Evolutionary conservation across 257 asterid species (phyloP).

Genomic region (Nicotiana tabacum): DNA sequence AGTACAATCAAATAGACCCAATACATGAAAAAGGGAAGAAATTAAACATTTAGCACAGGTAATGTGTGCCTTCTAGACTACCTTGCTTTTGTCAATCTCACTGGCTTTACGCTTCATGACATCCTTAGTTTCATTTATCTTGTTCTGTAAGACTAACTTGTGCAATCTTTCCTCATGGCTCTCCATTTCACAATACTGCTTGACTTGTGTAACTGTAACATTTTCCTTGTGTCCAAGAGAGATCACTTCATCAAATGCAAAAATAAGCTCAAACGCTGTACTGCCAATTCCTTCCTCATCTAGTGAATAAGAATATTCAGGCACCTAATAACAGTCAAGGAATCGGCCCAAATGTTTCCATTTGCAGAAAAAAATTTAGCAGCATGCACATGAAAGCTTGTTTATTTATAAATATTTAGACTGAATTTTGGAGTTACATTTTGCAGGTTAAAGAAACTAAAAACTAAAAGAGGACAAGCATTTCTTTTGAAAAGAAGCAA

Average conservation of each 20-base stretch:
- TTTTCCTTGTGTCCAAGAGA: slow-evolving; percentile 91
- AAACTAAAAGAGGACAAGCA: neutral
- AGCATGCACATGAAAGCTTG: neutral
- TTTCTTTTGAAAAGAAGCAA: neutral
- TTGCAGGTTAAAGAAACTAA: neutral
- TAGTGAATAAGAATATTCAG: slow-evolving; percentile 78
- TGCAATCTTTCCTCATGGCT: slow-evolving; percentile 92
- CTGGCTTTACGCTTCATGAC: slow-evolving; percentile 91
- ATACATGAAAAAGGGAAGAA: slow-evolving; percentile 3
- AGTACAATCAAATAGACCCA: neutral
- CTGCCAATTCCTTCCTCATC: slow-evolving; percentile 90
- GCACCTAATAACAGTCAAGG: slow-evolving; percentile 70
- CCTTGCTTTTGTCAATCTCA: slow-evolving; percentile 97
- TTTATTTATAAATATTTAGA: neutral
- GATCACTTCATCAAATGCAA: slow-evolving; percentile 93
- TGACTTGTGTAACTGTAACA: slow-evolving; percentile 91
- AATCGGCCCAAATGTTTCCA: slow-evolving; percentile 9
- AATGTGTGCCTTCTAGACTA: slow-evolving; percentile 18
- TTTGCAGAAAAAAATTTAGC: neutral
- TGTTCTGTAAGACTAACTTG: slow-evolving; percentile 76
- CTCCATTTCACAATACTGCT: slow-evolving; percentile 97
- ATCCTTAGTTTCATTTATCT: slow-evolving; percentile 83
- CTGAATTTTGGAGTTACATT: neutral
- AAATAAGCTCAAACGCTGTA: slow-evolving; percentile 78
- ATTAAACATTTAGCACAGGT: neutral